Evolutionary conservation across 192 early-diverging fungal genomes (phyloP).

Genomic region (Pilaira anomala): DNA sequence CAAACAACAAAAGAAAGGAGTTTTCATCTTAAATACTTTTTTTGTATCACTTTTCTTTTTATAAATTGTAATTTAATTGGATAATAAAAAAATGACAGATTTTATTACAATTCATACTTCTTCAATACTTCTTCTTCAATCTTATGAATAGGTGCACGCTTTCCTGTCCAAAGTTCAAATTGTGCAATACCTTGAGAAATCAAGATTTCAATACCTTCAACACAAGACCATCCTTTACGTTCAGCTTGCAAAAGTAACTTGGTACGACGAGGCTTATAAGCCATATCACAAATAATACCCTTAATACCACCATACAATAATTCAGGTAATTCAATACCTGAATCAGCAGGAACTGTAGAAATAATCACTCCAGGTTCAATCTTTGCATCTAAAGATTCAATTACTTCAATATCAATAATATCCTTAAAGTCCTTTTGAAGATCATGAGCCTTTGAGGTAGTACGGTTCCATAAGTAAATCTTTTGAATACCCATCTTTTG

Average conservation of each 20-base stretch:
- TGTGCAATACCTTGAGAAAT: slow-evolving; percentile 92
- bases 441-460: slow-evolving; percentile 62
- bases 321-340: slow-evolving; percentile 57
- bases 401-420: slow-evolving; percentile 48
- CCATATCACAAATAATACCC: slow-evolving; percentile 90
- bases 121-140: slow-evolving; percentile 53
- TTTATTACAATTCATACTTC: slow-evolving; percentile 34
- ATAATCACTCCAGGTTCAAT: slow-evolving; percentile 61
- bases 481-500: slow-evolving; percentile 61
- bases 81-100: neutral
- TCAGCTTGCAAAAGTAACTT: slow-evolving; percentile 66
- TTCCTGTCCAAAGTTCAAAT: slow-evolving; percentile 83
- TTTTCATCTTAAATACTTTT: no score
- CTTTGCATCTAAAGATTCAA: slow-evolving; percentile 41
- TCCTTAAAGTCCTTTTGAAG: slow-evolving; percentile 60
- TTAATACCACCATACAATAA: slow-evolving; percentile 42
- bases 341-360: slow-evolving; percentile 82
- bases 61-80: no score
- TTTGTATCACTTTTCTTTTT: no score
- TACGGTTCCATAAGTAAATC: slow-evolving; percentile 88
- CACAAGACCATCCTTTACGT: slow-evolving; percentile 57
- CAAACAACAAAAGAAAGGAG: neutral
- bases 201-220: slow-evolving; percentile 86
- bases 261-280: slow-evolving; percentile 87
- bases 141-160: slow-evolving; percentile 46